These are phyloP conservation scores for Clarireedia paspali DNA, from an alignment of 2,329 filamentous ascomycete genomes.

Conservation along the genomic window DNA sequence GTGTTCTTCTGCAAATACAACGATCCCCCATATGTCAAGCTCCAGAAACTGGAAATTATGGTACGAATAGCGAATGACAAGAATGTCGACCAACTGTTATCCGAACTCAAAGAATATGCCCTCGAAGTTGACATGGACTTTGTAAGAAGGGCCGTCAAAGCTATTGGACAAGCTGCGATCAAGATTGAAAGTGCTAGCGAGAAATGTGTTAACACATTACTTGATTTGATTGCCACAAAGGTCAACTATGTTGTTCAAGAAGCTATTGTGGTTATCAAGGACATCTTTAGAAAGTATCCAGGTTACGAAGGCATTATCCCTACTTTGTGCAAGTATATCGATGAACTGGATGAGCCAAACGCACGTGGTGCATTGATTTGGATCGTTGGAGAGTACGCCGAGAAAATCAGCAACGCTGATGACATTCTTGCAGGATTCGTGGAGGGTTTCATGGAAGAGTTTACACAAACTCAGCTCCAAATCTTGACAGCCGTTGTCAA, in stretches of 20 bases:
- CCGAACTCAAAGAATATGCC: constrained; percentile 94
- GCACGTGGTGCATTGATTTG: constrained; percentile 89
- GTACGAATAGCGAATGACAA: constrained; percentile 96
- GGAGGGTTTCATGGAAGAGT: constrained; percentile 91
- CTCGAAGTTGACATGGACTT: constrained; percentile 99
- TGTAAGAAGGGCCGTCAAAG: constrained; percentile 85
- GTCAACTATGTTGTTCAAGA: constrained; percentile 99
- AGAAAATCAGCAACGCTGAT: constrained; percentile 98
- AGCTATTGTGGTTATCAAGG: constrained; percentile 97
- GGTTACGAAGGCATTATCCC: constrained; percentile 98
- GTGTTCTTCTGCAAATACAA: constrained; percentile 99
- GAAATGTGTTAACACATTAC: constrained; percentile 86
- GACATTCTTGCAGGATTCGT: constrained; percentile 89
- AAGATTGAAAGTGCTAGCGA: constrained; percentile 95
- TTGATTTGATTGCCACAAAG: constrained; percentile 93
- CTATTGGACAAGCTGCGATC: constrained; percentile 96
- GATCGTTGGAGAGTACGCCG: constrained; percentile 98
- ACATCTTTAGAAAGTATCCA: constrained; percentile 94
- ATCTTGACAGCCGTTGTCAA: constrained; percentile 97
- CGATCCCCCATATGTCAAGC: constrained; percentile 93
- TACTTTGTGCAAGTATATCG: constrained; percentile 90
- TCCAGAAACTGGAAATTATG: constrained; percentile 98
- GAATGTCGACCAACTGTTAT: constrained; percentile 89
- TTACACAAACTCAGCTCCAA: constrained; percentile 96
- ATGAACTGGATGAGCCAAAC: constrained; percentile 90